Base-by-base conservation (phyloP, 2,329 filamentous ascomycete genomes). In the Simplicillium aogashimaense region DNA sequence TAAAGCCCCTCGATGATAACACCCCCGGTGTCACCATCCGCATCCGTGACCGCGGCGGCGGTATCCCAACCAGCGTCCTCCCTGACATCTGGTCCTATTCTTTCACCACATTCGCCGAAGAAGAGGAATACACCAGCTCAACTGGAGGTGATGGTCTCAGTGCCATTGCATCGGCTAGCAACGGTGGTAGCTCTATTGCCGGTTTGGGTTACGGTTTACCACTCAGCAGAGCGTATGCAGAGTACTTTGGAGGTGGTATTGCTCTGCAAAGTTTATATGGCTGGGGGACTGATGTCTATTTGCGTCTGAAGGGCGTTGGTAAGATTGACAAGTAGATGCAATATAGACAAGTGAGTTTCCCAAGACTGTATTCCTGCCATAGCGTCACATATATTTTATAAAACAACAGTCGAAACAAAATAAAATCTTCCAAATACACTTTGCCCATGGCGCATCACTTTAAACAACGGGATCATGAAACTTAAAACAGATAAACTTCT, bases 161-260 rank as follows among this genome's bases (percentile, higher is more conserved):
- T 52, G 79, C 82, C 4, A 82, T 95, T 37, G 82, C 84, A 2
- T 75, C 75, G 2, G 78, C 79, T 25, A 82, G 79, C 40, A 78
- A 76, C 0, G 84, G 86, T 38, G 74, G 77, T 1, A 89, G 83
- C 56, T 90, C 85, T 35, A 94, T 98, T 44, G 92, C 92, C 0
- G 92, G 92, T 0, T 63, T 98, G 37, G 92, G 92, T 1, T 98
- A 98, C 57, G 92, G 92, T 1, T 58, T 98, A 46, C 92, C 92
- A 2, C 64, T 98, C 16, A 88, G 88, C 39, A 74, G 92, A 45
- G 90, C 92, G 0, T 98, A 98, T 56, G 92, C 92, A 1, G 90
- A 98, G 66, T 98, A 97, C 54, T 98, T 98, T 67, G 92, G 92
- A 2, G 92, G 92, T 1, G 89, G 89, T 3, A 92, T 98, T 43